Evolutionary conservation across 2,329 filamentous ascomycete species (phyloP).

Genomic region (Claviceps paspali): DNA sequence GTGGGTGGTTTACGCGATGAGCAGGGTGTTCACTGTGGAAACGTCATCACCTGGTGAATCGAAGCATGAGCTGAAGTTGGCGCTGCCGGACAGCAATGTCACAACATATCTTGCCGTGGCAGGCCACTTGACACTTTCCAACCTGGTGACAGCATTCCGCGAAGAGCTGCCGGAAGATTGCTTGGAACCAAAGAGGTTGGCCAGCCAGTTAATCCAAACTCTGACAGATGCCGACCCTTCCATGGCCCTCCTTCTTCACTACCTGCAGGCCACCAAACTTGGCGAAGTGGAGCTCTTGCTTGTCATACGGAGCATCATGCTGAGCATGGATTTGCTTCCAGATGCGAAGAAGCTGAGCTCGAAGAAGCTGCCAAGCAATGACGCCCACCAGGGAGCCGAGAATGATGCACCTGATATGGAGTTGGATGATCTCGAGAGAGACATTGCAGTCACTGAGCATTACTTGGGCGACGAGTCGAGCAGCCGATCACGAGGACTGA

Average conservation of each 20-base stretch:
- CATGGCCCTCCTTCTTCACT: conserved; percentile 49
- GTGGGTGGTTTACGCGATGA: conserved; percentile 49
- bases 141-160: conserved; percentile 42
- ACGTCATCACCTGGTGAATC: conserved; percentile 22
- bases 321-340: conserved; percentile 47
- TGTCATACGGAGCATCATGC: conserved; percentile 50
- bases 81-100: conserved; percentile 36
- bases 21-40: conserved; percentile 44
- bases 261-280: conserved; percentile 50
- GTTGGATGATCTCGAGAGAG: conserved; percentile 45
- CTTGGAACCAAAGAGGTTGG: conserved; percentile 29
- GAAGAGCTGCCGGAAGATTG: conserved; percentile 29
- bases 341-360: conserved; percentile 20
- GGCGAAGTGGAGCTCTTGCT: conserved; percentile 51
- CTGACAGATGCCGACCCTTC: conserved; percentile 52
- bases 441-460: conserved; percentile 52
- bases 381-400: conserved; percentile 11
- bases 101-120: conserved; percentile 44
- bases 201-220: conserved; percentile 46
- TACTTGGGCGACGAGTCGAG: conserved; percentile 50
- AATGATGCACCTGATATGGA: conserved; percentile 31
- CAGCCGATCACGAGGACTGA: conserved; percentile 47
- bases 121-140: conserved; percentile 44
- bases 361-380: conserved; percentile 18
- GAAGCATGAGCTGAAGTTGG: conserved; percentile 17